Base-by-base conservation (phyloP, 768 basidiomycete genomes). In the Termitomyces sp. region DNA sequence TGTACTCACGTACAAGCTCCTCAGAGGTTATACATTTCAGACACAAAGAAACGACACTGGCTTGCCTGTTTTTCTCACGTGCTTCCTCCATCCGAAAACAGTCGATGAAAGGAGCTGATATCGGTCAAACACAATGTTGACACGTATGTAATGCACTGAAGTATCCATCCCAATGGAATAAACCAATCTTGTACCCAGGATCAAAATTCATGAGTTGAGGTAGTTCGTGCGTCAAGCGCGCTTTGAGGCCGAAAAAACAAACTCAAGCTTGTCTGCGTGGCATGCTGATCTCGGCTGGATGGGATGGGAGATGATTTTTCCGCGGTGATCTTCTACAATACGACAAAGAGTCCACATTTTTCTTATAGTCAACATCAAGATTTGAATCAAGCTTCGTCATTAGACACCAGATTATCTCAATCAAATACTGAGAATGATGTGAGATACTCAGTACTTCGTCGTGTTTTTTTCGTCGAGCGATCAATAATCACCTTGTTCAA, bases 401-500 rank as follows among this genome's bases (percentile, higher is more conserved):
- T 16, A 18, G 13, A 26, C 44, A 26, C 23, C 5, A 26, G 14
- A 46, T 49, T 10, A n/a, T 32, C 32, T 33, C 32, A 20, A 18
- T 40, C 23, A 23, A 23, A 18, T 16, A 40, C 51, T 28, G 16
- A 38, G 23, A 5, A 38, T 26, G 33, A 4, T 26, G 26, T 36
- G 1, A 8, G 38, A 26, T 7, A 33, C 10, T 32, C 23, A 51
- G 20, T 10, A 16, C n/a, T 51, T 14, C 12, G 32, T 26, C 30
- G 18, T 12, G 23, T n/a, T 40, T 36, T 10, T 12, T 28, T 2
- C 6, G 16, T 35, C 12, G 1, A 28, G 36, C 9, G 38, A 57
- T 35, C 41, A 28, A 33, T 14, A 55, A 55, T 61, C 53, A 65
- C 67, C 63, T 47, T 64, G 32, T 53, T 64, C 66, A 61, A 77